Evolutionary conservation across 2,329 filamentous ascomycete genomes (phyloP).

Genomic region (Claviceps sorghi): DNA sequence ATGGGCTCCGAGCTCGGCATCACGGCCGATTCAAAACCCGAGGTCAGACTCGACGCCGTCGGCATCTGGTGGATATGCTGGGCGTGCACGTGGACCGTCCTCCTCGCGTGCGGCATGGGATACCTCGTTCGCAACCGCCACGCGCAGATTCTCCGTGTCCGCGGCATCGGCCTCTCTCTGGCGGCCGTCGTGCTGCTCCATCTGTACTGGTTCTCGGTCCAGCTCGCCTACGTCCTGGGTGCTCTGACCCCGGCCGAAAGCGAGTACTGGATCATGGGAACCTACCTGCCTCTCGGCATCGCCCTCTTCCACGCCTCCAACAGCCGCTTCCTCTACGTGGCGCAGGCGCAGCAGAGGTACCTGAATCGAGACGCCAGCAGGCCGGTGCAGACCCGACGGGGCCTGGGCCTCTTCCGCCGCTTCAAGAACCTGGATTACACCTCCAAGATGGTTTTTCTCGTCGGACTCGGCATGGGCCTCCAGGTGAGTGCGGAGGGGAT

Average conservation of each 20-base stretch:
- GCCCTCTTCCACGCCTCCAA: constrained; percentile 52
- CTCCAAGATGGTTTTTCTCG: constrained; percentile 29
- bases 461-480: constrained; percentile 38
- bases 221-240: constrained; percentile 23
- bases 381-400: constrained; percentile 7
- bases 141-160: constrained; percentile 23
- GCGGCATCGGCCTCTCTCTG: constrained; percentile 25
- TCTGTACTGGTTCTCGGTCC: constrained; percentile 25
- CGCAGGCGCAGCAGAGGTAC: constrained; percentile 31
- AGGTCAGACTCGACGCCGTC: constrained; percentile 13
- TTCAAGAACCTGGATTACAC: constrained; percentile 26
- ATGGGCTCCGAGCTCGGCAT: constrained; percentile 16
- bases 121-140: constrained; percentile 23
- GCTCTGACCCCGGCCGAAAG: constrained; percentile 29
- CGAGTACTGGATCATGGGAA: constrained; percentile 52
- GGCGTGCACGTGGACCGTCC: constrained; percentile 18
- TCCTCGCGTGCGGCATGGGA: constrained; percentile 23
- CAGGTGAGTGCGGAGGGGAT: constrained; percentile 28
- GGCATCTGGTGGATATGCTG: constrained; percentile 22
- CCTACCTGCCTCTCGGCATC: constrained; percentile 48
- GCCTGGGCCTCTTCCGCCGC: constrained; percentile 13
- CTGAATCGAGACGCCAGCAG: neutral
- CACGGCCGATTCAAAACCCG: constrained; percentile 9
- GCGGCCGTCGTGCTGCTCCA: constrained; percentile 25
- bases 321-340: constrained; percentile 42